A percentile compares a stretch with the other conserved stretches of the same genome.
phyloP scores from a whole-genome alignment of 352 stramenopile genomes.

The Phytopythium ostracodes region DNA sequence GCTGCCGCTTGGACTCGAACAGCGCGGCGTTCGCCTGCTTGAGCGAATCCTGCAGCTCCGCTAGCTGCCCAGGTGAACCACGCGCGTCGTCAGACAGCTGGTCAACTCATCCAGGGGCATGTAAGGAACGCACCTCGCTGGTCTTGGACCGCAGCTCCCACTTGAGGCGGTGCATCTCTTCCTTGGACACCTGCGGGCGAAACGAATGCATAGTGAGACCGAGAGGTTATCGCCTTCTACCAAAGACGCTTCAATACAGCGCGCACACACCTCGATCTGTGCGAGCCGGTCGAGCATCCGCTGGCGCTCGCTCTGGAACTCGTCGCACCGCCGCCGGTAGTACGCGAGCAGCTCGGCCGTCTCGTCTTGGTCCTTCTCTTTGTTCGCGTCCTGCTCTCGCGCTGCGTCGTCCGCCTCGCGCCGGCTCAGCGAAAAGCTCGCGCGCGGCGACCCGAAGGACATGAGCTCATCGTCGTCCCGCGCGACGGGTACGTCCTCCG shows the following conservation, averaged over 20 bases:
- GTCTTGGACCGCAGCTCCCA: constrained; percentile 64
- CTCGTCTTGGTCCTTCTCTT: constrained; percentile 11
- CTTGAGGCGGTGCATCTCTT: constrained; percentile 66
- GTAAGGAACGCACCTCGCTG: constrained; percentile 42
- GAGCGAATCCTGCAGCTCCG: constrained; percentile 53
- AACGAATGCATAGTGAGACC: neutral
- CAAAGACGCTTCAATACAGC: too few relatives aligned
- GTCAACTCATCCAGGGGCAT: too few relatives aligned
- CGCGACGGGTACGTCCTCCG: too few relatives aligned
- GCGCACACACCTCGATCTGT: constrained; percentile 38
- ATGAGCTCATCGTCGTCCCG: constrained; percentile 42
- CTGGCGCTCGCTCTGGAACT: constrained; percentile 64
- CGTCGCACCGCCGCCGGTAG: constrained; percentile 58
- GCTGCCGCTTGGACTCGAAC: constrained; percentile 59
- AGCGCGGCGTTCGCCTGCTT: constrained; percentile 49
- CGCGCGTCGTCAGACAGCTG: neutral
- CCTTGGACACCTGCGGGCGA: constrained; percentile 53
- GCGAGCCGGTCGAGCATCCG: constrained; percentile 44
- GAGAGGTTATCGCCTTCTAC: neutral
- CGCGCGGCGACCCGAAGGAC: constrained; percentile 48
- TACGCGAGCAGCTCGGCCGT: constrained; percentile 41
- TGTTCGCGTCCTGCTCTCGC: neutral
- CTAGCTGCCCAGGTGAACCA: constrained; percentile 27
- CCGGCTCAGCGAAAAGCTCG: constrained; percentile 23
- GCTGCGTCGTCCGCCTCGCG: constrained; percentile 13